A percentile compares a stretch with the other conserved stretches of the same genome.
These are phyloP conservation scores for Ophiostoma montium DNA, from an alignment of 2,329 filamentous ascomycete genomes.

Conservation along the genomic window DNA sequence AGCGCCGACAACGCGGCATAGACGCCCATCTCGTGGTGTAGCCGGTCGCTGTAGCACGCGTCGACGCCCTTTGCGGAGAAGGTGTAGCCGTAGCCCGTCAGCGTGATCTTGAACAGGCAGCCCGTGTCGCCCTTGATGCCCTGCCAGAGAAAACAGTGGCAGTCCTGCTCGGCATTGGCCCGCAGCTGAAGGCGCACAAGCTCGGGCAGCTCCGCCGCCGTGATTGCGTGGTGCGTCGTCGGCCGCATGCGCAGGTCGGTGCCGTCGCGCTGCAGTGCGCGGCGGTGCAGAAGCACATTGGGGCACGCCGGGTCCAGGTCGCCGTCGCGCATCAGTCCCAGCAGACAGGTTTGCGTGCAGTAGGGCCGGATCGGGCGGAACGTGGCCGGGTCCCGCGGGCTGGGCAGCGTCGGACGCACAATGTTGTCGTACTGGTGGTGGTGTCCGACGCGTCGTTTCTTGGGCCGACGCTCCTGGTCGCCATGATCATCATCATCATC, in stretches of 20 bases:
- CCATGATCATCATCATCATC: background rate
- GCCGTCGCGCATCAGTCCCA: background rate
- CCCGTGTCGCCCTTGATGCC: background rate
- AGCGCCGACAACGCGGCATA: conserved; percentile 3
- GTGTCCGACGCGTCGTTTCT: no score
- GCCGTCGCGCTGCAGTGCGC: no score
- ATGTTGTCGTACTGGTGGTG: no score
- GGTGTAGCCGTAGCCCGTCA: background rate
- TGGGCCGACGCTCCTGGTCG: no score
- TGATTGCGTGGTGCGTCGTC: background rate
- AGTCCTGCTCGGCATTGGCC: background rate
- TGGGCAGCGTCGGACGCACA: no score
- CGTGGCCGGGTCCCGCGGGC: no score
- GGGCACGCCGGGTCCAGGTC: background rate
- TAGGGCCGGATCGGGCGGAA: background rate
- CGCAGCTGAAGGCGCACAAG: background rate
- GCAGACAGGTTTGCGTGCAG: background rate
- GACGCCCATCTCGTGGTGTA: conserved; percentile 5
- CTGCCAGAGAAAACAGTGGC: background rate
- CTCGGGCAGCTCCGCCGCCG: background rate
- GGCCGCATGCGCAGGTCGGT: no score
- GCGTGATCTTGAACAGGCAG: background rate
- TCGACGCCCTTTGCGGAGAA: background rate
- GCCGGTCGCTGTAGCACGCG: background rate
- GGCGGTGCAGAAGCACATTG: no score